phyloP scores from a whole-genome alignment of 371 early-diverging fungal species.

The Mycotypha africana region DNA sequence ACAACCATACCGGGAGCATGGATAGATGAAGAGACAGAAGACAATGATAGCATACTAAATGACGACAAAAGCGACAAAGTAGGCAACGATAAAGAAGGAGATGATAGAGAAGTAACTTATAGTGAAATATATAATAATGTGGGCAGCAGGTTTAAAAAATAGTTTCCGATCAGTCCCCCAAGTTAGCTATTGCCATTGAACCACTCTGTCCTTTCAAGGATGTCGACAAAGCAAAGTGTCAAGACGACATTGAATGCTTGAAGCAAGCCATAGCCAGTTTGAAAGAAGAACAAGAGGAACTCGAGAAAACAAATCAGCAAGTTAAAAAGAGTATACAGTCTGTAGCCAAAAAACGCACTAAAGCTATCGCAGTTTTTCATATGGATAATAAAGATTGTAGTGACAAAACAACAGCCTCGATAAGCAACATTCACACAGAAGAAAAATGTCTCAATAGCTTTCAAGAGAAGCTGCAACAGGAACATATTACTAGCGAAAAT shows the following conservation, averaged over 20 bases:
- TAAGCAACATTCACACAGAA: background rate
- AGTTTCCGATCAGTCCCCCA: background rate
- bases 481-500: background rate
- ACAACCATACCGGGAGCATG: constrained; percentile 30
- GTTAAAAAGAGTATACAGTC: constrained; percentile 36
- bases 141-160: too few relatives aligned
- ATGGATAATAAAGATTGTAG: background rate
- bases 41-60: background rate
- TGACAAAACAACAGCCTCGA: background rate
- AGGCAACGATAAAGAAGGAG: constrained; percentile 2
- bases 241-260: constrained; percentile 20
- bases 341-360: constrained; percentile 31
- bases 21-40: constrained; percentile 16
- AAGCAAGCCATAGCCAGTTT: constrained; percentile 30
- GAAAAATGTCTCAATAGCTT: background rate
- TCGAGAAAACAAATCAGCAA: constrained; percentile 38
- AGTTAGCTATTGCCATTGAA: background rate
- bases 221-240: background rate
- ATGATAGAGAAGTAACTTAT: background rate
- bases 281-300: constrained; percentile 26
- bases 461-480: background rate
- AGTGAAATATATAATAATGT: too few relatives aligned
- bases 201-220: too few relatives aligned
- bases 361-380: constrained; percentile 3
- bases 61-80: constrained; percentile 1